Percentiles rank a stretch among this genome's conserved stretches.
Evolutionary conservation across 2,329 filamentous ascomycete genomes (phyloP).

Genomic region (Metarhizium album): DNA sequence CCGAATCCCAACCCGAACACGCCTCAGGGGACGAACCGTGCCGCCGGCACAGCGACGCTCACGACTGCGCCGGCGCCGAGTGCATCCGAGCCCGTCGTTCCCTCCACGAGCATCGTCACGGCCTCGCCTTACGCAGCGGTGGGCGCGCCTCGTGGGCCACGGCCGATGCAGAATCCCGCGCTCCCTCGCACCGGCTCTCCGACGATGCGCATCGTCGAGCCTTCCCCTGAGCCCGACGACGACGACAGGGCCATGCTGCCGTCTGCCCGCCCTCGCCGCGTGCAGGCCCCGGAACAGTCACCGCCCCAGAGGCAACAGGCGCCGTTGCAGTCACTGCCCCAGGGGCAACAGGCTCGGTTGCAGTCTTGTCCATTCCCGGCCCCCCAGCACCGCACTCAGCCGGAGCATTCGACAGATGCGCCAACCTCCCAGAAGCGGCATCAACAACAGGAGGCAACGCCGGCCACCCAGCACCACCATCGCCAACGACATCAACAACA

Average conservation of each 20-base stretch:
- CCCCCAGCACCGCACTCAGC: neutral
- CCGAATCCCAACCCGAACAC: neutral
- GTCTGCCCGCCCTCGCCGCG: slow-evolving; percentile 1
- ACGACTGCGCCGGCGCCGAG: too few species aligned
- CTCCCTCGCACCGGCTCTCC: slow-evolving; percentile 19
- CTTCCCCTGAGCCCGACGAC: slow-evolving; percentile 21
- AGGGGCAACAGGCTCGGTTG: too few species aligned
- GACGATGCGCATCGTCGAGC: slow-evolving; percentile 27
- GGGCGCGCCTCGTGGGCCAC: too few species aligned
- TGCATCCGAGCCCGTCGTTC: too few species aligned
- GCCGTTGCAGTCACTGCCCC: too few species aligned
- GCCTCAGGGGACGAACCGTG: slow-evolving; percentile 12
- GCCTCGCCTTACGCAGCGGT: too few species aligned
- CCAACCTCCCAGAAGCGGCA: neutral
- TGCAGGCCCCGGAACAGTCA: too few species aligned
- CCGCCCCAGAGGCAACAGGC: too few species aligned
- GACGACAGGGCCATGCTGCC: slow-evolving; percentile 10
- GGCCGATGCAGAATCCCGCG: slow-evolving; percentile 11
- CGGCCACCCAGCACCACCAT: neutral
- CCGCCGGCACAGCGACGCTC: too few species aligned
- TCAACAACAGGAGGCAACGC: neutral
- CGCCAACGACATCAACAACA: neutral
- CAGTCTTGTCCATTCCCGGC: too few species aligned
- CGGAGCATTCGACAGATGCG: too few species aligned
- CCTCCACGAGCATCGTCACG: too few species aligned